Base-by-base conservation (phyloP, 2,329 filamentous ascomycete species). In the Penicillium paneum region DNA sequence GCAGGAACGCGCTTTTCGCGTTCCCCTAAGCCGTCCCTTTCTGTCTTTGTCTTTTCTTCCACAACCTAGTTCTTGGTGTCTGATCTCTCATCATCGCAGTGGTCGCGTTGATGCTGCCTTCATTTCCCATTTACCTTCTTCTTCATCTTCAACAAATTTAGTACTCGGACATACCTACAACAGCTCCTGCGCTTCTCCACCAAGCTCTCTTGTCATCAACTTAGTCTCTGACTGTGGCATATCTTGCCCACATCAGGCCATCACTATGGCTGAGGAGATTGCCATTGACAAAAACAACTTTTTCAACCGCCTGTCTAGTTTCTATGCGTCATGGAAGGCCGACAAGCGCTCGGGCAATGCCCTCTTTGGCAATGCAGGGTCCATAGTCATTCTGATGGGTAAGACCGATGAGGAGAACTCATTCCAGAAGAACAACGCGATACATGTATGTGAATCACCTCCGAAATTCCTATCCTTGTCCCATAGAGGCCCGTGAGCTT, bases 381-480 rank as follows among this genome's bases (percentile, higher is more conserved):
- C 93, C 57, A 90, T 99, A 67, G 79, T 94, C 66, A 83, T 97
- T 56, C 82, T 95, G 71, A 94, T 97, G 83, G 94, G 94, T 75
- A 99, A 97, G 80, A 91, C 91, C 60, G 91, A 94, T 69, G 92
- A 97, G 68, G 83, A 84, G 39, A 88, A 87, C 60, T 87, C 88
- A 67, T 96, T 96, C 67, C 86, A 93, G 76, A 99, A 99, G 81
- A 96, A 92, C 69, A 96, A 96, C 74, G 91, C 94, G 21, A 88
- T 97, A 76, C 94, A 97, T 79, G 91, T 96, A 81, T 71, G 88
- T 79, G 21, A 38, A 46, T 35, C 52, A 62, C 60, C 41, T 32
- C 11, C 15, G 11, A 39, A 34, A 21, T 5, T 32, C 19, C 15
- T 24, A n/a, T 42, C 17, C 32, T 13, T 28, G 21, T 28, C 38